Conservation (phyloP, 257 asterid genomes). For the Scutellaria minor region DNA sequence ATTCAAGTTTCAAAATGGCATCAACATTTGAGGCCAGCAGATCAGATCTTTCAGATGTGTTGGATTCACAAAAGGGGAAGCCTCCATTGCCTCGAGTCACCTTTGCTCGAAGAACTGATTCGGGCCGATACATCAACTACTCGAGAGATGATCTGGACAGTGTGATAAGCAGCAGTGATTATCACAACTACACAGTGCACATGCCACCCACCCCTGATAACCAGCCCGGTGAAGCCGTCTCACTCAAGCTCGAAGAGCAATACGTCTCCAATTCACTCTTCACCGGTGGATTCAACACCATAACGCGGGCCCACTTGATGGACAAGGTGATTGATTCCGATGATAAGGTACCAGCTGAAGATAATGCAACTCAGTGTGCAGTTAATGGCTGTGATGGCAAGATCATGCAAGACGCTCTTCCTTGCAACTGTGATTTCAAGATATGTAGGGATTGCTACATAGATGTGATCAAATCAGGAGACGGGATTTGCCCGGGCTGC, state of each 20-base stretch:
- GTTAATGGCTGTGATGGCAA: constrained; percentile 56
- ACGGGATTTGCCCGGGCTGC: constrained; percentile 59
- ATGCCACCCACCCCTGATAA: constrained; percentile 59
- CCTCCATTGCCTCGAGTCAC: constrained; percentile 53
- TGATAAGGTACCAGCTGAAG: constrained; percentile 44
- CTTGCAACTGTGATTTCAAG: constrained; percentile 66
- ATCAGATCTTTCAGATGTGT: constrained; percentile 59
- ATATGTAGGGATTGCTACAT: constrained; percentile 61
- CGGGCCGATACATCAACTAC: constrained; percentile 48
- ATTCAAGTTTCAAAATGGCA: constrained; percentile 41
- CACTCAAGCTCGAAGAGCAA: constrained; percentile 55
- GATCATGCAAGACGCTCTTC: constrained; percentile 51
- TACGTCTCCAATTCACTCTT: constrained; percentile 57
- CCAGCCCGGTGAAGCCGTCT: constrained; percentile 47
- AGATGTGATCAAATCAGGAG: constrained; percentile 56
- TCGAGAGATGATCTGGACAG: constrained; percentile 57
- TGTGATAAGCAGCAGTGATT: constrained; percentile 52
- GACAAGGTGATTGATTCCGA: constrained; percentile 56
- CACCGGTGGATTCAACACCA: constrained; percentile 59
- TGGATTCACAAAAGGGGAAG: constrained; percentile 50
- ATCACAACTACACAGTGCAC: constrained; percentile 57
- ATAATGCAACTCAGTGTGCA: constrained; percentile 49
- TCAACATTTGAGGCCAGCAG: constrained; percentile 52
- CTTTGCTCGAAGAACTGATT: constrained; percentile 49
- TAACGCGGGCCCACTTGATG: constrained; percentile 57